Percentiles rank a stretch among this genome's conserved stretches.
Conservation (phyloP, 805 yeast species). For the Komagataella populi region DNA sequence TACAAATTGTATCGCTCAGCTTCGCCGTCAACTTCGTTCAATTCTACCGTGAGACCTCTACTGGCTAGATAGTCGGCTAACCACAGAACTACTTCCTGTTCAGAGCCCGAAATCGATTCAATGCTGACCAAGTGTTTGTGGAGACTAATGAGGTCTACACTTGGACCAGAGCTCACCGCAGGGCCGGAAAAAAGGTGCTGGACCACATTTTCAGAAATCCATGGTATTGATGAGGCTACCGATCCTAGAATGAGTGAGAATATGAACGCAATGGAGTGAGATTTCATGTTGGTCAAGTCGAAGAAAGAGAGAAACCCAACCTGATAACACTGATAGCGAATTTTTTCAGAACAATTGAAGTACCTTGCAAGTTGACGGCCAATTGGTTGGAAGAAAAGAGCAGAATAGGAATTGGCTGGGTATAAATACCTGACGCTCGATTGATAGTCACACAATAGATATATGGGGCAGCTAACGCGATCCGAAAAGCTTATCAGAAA, state of each 20-base stretch:
- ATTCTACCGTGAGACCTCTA: constrained; percentile 40
- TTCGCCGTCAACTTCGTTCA: constrained; percentile 18
- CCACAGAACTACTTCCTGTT: constrained; percentile 22
- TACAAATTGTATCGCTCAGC: constrained; percentile 34
- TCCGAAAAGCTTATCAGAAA: background rate
- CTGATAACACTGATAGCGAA: background rate
- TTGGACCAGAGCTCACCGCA: background rate
- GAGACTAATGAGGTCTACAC: constrained; percentile 7
- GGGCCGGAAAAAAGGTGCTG: background rate
- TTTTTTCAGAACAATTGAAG: background rate
- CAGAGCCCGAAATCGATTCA: constrained; percentile 21
- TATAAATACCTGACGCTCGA: background rate
- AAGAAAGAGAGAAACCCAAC: background rate
- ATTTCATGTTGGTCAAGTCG: background rate
- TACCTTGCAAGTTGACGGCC: too few species aligned
- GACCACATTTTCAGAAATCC: background rate
- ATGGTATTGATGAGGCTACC: background rate
- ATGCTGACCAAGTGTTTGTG: constrained; percentile 21
- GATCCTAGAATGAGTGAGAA: background rate
- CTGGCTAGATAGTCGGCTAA: constrained; percentile 22
- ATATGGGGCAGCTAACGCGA: background rate
- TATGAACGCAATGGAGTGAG: background rate
- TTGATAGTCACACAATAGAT: too few species aligned
- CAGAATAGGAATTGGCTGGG: background rate
- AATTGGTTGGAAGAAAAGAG: background rate